phyloP scores from a whole-genome alignment of 2,329 filamentous ascomycete genomes.

The Plectosphaerella sp. region DNA sequence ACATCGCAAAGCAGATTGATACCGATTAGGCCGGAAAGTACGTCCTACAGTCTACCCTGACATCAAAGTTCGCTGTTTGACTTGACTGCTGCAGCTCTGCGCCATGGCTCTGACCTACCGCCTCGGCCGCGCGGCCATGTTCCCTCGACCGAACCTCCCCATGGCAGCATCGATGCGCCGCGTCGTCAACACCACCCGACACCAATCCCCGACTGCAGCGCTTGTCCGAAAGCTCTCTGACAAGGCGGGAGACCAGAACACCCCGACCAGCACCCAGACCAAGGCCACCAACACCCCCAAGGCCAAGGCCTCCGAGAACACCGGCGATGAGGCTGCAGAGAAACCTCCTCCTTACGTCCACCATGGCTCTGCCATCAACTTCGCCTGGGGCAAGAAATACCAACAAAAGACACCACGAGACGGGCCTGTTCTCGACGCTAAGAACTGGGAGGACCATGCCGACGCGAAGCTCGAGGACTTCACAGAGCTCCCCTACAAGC shows the following conservation, averaged over 20 bases:
- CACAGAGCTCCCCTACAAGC: constrained; percentile 38
- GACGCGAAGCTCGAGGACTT: constrained; percentile 38
- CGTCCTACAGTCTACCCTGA: no score
- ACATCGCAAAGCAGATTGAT: not conserved
- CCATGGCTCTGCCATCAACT: constrained; percentile 12
- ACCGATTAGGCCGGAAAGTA: not conserved
- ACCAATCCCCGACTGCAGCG: no score
- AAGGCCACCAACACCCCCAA: not conserved
- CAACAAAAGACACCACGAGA: constrained; percentile 4
- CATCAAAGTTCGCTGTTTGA: no score
- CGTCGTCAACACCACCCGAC: no score
- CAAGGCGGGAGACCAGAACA: not conserved
- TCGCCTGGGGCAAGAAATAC: constrained; percentile 5
- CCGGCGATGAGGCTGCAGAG: not conserved
- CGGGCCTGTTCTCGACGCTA: constrained; percentile 7
- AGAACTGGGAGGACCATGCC: constrained; percentile 38
- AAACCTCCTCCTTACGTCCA: constrained; percentile 6
- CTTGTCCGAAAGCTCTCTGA: not conserved
- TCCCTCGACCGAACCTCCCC: no score
- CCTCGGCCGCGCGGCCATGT: no score
- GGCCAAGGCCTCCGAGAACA: not conserved
- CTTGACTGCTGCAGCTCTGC: no score
- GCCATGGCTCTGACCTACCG: no score
- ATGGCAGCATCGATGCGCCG: no score
- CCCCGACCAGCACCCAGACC: not conserved